Conservation (phyloP, 2,329 filamentous ascomycete genomes). For the Trichophyton simii region DNA sequence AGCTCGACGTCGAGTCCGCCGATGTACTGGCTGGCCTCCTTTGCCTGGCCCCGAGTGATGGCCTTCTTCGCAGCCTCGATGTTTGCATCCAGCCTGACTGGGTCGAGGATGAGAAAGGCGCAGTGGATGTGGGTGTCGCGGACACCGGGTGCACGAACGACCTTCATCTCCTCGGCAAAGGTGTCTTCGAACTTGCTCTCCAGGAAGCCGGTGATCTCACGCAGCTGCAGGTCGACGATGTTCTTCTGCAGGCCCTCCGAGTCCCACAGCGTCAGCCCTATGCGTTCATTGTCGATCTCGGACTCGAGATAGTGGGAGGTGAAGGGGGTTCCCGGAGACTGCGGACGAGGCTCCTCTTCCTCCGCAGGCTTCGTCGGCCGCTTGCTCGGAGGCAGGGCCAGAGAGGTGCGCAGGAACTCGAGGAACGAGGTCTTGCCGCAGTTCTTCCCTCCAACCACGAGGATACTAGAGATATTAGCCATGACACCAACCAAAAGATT, state of each 20-base stretch:
- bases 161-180: constrained; percentile 94
- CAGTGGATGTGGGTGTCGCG: constrained; percentile 97
- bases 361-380: constrained; percentile 46
- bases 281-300: constrained; percentile 80
- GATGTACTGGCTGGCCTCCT: constrained; percentile 39
- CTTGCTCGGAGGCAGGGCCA: constrained; percentile 73
- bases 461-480: constrained; percentile 48
- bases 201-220: constrained; percentile 81
- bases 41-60: constrained; percentile 37
- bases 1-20: constrained; percentile 76
- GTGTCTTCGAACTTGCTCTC: constrained; percentile 99
- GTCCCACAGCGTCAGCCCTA: constrained; percentile 92
- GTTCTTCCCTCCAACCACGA: constrained; percentile 76
- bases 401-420: constrained; percentile 78
- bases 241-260: constrained; percentile 91
- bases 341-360: constrained; percentile 41
- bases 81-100: constrained; percentile 70
- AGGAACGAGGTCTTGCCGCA: constrained; percentile 95
- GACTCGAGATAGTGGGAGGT: constrained; percentile 84
- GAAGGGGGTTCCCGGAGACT: constrained; percentile 54
- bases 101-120: constrained; percentile 84
- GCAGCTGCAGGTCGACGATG: constrained; percentile 83
- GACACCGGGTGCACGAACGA: constrained; percentile 79
- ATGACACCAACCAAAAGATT: not conserved
- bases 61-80: constrained; percentile 53